A percentile compares a stretch with the other conserved stretches of the same genome.
phyloP scores from a whole-genome alignment of 2,329 filamentous ascomycete genomes.

The Colletotrichum phormii region DNA sequence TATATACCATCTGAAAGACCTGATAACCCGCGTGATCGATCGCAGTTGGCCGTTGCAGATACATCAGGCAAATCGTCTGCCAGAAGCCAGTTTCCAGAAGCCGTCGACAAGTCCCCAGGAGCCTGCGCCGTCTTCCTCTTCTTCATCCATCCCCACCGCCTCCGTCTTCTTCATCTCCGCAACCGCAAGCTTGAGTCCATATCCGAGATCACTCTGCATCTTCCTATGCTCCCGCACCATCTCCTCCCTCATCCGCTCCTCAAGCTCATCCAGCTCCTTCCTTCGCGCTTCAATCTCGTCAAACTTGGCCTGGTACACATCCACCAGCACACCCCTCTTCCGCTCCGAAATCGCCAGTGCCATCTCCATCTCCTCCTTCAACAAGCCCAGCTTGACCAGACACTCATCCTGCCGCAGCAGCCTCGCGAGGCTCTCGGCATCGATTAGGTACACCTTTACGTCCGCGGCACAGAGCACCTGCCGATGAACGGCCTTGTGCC shows the following conservation, averaged over 20 bases:
- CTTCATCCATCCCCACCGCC: background rate
- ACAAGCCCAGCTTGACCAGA: background rate
- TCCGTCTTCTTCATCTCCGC: background rate
- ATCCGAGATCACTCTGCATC: background rate
- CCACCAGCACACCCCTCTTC: background rate
- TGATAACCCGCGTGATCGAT: no score
- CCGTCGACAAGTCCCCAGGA: rapidly evolving
- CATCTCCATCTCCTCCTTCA: background rate
- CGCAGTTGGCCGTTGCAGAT: no score
- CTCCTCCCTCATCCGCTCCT: background rate
- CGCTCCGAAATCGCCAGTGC: background rate
- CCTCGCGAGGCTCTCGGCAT: background rate
- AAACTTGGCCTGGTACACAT: background rate
- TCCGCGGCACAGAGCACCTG: background rate
- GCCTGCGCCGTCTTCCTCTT: background rate
- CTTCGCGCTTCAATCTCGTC: background rate
- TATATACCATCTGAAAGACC: no score
- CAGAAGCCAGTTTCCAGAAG: background rate
- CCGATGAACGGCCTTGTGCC: background rate
- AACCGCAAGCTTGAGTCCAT: background rate
- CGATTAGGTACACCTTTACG: background rate
- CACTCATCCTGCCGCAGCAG: conserved; percentile 46
- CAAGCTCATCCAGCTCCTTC: background rate
- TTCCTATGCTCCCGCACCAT: background rate
- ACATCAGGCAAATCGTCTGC: background rate